A percentile compares a stretch with the other conserved stretches of the same genome.
These are phyloP conservation scores for Mycena vulgaris DNA, from an alignment of 768 basidiomycete genomes.

Conservation along the genomic window DNA sequence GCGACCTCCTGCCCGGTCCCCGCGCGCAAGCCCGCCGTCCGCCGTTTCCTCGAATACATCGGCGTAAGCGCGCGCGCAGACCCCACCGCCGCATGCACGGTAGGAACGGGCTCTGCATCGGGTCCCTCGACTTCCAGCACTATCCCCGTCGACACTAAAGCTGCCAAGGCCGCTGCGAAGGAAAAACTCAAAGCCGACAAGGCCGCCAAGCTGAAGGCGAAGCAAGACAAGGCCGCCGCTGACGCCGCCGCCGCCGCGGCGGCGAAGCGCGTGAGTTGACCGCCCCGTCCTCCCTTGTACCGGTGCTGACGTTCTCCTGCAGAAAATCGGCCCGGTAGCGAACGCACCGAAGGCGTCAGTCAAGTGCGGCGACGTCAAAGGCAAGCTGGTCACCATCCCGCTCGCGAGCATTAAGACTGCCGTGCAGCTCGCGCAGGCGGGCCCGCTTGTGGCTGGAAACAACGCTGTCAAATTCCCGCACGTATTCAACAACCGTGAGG, in stretches of 20 bases:
- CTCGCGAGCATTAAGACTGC: background rate
- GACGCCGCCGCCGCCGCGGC: too few species aligned
- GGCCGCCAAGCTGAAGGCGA: background rate
- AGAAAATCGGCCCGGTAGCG: conserved; percentile 19
- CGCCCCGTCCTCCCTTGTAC: too few species aligned
- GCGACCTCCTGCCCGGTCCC: conserved; percentile 16
- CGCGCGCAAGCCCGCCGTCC: conserved; percentile 2
- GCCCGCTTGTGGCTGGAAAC: conserved; percentile 13
- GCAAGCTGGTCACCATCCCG: conserved; percentile 22
- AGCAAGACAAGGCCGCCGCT: background rate
- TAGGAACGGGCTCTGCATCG: conserved; percentile 1
- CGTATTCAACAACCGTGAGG: conserved; percentile 26
- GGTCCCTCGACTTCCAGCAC: background rate
- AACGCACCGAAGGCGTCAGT: conserved; percentile 23
- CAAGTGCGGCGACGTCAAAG: conserved; percentile 18
- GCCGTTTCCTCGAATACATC: conserved; percentile 30
- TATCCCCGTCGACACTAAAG: background rate
- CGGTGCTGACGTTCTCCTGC: background rate
- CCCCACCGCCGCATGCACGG: conserved; percentile 10
- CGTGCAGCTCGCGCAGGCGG: conserved; percentile 27
- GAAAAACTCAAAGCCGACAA: background rate
- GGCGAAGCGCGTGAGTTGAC: conserved; percentile 18
- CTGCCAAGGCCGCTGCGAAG: conserved; percentile 26
- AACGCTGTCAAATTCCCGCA: conserved; percentile 35
- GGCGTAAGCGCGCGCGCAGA: conserved; percentile 10